Conservation (phyloP, 805 yeast genomes). For the Candida multigemmis region DNA sequence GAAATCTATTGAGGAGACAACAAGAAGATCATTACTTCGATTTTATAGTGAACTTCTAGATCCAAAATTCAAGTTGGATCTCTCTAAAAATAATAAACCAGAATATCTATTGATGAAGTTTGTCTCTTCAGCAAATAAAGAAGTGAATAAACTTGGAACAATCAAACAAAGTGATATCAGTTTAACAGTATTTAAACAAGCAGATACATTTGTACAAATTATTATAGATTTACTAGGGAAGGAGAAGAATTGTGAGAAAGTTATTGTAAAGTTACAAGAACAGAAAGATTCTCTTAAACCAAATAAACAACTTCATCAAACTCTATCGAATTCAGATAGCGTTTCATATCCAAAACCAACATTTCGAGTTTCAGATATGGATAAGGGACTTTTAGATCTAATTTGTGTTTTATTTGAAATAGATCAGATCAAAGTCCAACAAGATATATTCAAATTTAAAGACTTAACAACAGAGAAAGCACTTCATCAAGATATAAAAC, state of each 20-base stretch:
- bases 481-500: slow-evolving; percentile 27
- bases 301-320: slow-evolving; percentile 4
- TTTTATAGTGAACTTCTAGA: slow-evolving; percentile 54
- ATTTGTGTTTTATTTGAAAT: slow-evolving; percentile 42
- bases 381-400: slow-evolving; percentile 31
- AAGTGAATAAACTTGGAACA: slow-evolving; percentile 33
- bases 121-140: slow-evolving; percentile 45
- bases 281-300: slow-evolving; percentile 30
- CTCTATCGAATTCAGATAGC: slow-evolving; percentile 1
- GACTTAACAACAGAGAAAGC: slow-evolving; percentile 30
- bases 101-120: slow-evolving; percentile 45
- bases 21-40: slow-evolving; percentile 51
- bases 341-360: slow-evolving; percentile 34
- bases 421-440: slow-evolving; percentile 42
- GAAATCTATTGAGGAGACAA: slow-evolving; percentile 32
- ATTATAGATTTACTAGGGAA: slow-evolving; percentile 25
- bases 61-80: slow-evolving; percentile 30
- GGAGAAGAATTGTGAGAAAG: slow-evolving; percentile 27
- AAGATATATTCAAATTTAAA: slow-evolving; percentile 38
- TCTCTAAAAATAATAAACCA: slow-evolving; percentile 20
- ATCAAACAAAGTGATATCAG: slow-evolving; percentile 19
- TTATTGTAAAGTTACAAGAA: slow-evolving; percentile 34
- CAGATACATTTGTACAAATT: slow-evolving; percentile 25
- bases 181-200: slow-evolving; percentile 24
- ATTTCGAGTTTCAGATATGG: slow-evolving; percentile 46